Base-by-base conservation (phyloP, 495 filamentous ascomycete species). In the Daldinia loculata region DNA sequence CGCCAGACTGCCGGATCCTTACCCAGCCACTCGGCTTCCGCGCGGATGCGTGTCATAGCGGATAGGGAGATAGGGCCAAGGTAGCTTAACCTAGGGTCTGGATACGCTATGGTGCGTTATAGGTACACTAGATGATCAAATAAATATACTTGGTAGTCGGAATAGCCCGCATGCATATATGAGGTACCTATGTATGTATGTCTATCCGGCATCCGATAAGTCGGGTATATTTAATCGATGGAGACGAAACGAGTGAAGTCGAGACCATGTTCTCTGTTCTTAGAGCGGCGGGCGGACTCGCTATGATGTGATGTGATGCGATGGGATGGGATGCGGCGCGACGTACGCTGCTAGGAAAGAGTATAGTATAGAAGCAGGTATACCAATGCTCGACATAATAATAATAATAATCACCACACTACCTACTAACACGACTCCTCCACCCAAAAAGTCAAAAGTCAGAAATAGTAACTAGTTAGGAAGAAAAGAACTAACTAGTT, bases 11-110 rank as follows among this genome's bases (percentile, higher is more conserved):
- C 43, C 43, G 43, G 43, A 24, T 22, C 43, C 43, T 24, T 48
- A 24, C 43, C 43, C 43, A 48, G 19, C 43, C 43, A 48, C 43
- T 48, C 43, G 43, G 43, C 43, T 24, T 48, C 43, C 43, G 43
- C 43, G 43, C 43, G 19, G 43, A 22, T 24, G 43, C 43, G 43
- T 48, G 43, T 12, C 43, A 48, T 48, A 48, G 43, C 43, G 39
- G 15, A n/a, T 17, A n/a, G 39, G 15, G 5, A 41, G 26, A 27
- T 27, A 27, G 26, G 26, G 26, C 3, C 17, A 41, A 12, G 38
- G 4, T n/a, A 41, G 2, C 4, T 2, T 5, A 29, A 41, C 32
- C 9, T 34, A 34, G 32, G 34, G 29, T 7, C 29, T 8, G 29
- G 29, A 32, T 32, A 32, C 7, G 29, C 29, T 32, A 32, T 6